Evolutionary conservation across 2,329 filamentous ascomycete species (phyloP).

Genomic region (Colletotrichum agaves): DNA sequence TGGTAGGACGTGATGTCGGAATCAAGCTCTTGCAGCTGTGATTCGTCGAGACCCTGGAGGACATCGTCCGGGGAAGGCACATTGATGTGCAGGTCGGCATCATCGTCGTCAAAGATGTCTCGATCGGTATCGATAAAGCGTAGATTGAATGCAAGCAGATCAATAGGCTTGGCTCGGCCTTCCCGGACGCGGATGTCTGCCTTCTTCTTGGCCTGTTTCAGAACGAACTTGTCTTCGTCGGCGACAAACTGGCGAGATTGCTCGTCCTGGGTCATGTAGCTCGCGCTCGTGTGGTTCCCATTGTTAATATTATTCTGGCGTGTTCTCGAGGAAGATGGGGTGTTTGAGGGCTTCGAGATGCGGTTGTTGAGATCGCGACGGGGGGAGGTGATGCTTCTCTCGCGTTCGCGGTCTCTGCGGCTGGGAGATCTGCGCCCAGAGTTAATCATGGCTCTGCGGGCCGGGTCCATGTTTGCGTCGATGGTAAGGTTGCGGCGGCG

Average conservation of each 20-base stretch:
- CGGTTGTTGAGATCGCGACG: conserved; percentile 66
- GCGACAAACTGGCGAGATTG: conserved; percentile 87
- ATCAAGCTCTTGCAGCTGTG: conserved; percentile 79
- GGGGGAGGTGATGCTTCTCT: conserved; percentile 64
- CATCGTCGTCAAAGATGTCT: conserved; percentile 87
- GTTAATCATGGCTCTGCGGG: conserved; percentile 64
- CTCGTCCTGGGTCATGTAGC: conserved; percentile 77
- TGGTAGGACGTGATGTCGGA: conserved; percentile 85
- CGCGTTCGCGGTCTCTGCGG: conserved; percentile 39
- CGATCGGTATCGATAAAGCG: conserved; percentile 87
- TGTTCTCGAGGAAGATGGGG: conserved; percentile 43
- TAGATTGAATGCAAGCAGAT: conserved; percentile 91
- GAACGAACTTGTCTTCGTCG: conserved; percentile 93
- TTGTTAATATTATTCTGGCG: conserved; percentile 43
- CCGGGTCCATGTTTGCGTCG: conserved; percentile 61
- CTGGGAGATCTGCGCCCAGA: conserved; percentile 54
- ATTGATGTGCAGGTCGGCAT: conserved; percentile 77
- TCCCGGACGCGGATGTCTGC: conserved; percentile 94
- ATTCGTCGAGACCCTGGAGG: conserved; percentile 75
- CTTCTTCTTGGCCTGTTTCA: conserved; percentile 98
- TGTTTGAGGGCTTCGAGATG: conserved; percentile 63
- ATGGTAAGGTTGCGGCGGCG: conserved; percentile 11
- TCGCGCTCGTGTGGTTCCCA: conserved; percentile 40
- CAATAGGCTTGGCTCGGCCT: conserved; percentile 89
- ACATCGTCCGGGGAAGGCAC: conserved; percentile 84